Evolutionary conservation across 176 grass and related monocot genomes (phyloP), one percentile per base, ranked within the genome.

Genomic region (Triticum timopheevii): DNA sequence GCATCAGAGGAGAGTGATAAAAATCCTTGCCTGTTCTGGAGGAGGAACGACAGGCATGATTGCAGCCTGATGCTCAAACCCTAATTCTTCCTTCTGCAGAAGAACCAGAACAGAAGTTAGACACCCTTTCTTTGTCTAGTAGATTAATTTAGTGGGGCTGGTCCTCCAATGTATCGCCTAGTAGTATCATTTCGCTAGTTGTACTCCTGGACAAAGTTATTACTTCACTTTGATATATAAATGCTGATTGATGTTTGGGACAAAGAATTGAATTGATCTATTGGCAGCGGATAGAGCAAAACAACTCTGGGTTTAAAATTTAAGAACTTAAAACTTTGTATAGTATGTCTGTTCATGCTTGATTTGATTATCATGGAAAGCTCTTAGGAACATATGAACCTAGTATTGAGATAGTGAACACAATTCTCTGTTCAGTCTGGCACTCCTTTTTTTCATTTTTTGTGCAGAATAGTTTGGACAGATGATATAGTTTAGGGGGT

Each of bases 51-150:
- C 68, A 45, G 92, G 94, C 83, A 99, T 94, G 16, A 16, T 86
- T 78, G 72, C 83, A 86, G 85, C 89, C 79, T 99, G 93, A 92
- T 99, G 97, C 73, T 94, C 89, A 91, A 99, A 99, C 11, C 97
- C 94, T 72, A 85, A 13, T 86, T 99, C 92, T 83, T 91, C 87
- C 52, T 93, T 99, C 97, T 99, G 89, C 85, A 96, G 70, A 22
- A 77, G 3, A 82, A 85, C 47, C 28, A 59, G 63, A 84, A 73
- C 25, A 80, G 6, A 83, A 73, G 80, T 90, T 70, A 84, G 85
- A 87, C 11, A 61, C 27, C 22, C 45, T 74, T 50, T 73, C 61
- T 68, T 87, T 73, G 65, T 17, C 73, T 65, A 19, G 33, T 77
- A 75, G 61, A 62, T 17, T 84, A 24, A 31, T 61, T 61, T 81